Base-by-base conservation (phyloP, 2,329 filamentous ascomycete genomes). In the Ceratocystis ficicola region DNA sequence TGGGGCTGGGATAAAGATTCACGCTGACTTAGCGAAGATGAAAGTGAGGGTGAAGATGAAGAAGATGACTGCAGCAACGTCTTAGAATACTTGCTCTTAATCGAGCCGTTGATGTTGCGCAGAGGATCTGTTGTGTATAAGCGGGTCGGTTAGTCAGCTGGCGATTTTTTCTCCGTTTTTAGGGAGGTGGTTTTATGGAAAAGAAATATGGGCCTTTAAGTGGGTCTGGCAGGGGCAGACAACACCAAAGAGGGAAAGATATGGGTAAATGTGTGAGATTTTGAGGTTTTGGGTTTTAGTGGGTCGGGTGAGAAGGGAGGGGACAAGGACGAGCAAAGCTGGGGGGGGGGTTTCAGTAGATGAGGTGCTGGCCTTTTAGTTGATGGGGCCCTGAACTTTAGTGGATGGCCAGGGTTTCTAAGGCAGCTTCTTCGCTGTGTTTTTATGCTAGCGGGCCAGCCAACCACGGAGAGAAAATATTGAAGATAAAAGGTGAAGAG, bases 81-180 rank as follows among this genome's bases (percentile, higher is more conserved):
- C 59, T 63, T 67, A n/a, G 65, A 60, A 52, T 65, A 67, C 36
- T 63, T 63, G 32, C 57, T 48, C 59, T 67, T 67, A 55, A 67
- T 60, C 17, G 63, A 67, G 48, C 66, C 66, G 52, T 65, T 64
- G 32, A 67, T 50, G 64, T 67, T 67, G 44, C 64, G 63, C 36
- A 67, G 59, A 28, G 63, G 59, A 57, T 67, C 66, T 67, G 36
- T 41, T 41, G 12, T 41, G 52, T 63, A 65, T 62, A 66, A 48
- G 65, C 57, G 59, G 60, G 59, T 66, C 44, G 36, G 65, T 66
- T 66, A 66, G 65, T 64, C 50, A 66, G 61, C 65, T 59, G 55
- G 50, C 44, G 63, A 46, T 65, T 65, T 59, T 57, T 65, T 59
- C 44, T 59, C 32, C 17, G 55, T 59, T 32, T 64, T 59, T 59